Evolutionary conservation across 441 rosid species (phyloP), one percentile per base, ranked within the genome.

Genomic region (Macaranga tanarius): DNA sequence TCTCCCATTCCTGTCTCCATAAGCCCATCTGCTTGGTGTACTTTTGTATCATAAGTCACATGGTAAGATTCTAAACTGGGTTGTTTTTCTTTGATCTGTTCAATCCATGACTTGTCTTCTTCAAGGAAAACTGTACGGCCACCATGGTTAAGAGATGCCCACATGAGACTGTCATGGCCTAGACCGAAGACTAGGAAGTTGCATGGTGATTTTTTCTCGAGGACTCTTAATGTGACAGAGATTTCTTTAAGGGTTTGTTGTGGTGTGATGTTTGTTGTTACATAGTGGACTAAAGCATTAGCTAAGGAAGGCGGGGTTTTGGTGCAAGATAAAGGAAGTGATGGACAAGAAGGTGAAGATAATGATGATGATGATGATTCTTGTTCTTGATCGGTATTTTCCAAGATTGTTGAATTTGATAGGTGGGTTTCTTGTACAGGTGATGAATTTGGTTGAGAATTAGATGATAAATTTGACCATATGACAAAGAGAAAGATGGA

Each of bases 151-250:
- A 95, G 96, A 1, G 96, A 74, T 67, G 83, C 80, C 99, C 98
- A 95, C 99, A 92, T 91, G 26, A 95, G 87, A 75, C 99, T 92
- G 82, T 95, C 97, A 34, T 92, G 99, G 73, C 99, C 96, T 9
- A 95, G 80, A 51, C 99, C 98, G 19, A 92, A 95, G 63, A 95
- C 90, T 25, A 95, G 81, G 89, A 95, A 92, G 74, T 92, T 92
- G 81, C 98, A 91, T 0, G 98, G 98, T 4, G 99, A 91, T 61
- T 90, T 95, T 61, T 82, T 86, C 65, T 81, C 86, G 2, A 94
- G 83, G 4, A 90, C 85, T 73, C 80, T 77, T 11, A 88, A 78
- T 2, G 86, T 75, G 23, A 94, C 92, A 0, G 86, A 81, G 70
- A 94, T 89, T 70, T 94, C 98, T 23, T 81, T 92, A 7, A 80